Conservation (phyloP, 2,329 filamentous ascomycete species). For the Colletotrichum theobromicola region DNA sequence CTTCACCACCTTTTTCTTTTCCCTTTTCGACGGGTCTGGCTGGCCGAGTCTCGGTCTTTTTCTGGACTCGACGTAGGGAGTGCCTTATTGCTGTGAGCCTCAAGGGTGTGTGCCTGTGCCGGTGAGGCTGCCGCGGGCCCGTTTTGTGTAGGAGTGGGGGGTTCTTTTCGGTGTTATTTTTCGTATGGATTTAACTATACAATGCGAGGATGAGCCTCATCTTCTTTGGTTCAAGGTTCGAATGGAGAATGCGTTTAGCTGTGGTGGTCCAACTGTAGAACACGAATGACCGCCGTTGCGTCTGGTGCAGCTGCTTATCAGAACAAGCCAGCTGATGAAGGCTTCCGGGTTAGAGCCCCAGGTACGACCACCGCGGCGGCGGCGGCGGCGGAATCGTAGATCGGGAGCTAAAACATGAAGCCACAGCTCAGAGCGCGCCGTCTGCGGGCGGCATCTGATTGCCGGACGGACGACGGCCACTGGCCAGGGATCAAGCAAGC, state of each 20-base stretch:
- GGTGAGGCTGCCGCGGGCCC: background rate
- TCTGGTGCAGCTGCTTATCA: background rate
- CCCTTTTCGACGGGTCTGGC: background rate
- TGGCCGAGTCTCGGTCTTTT: constrained; percentile 18
- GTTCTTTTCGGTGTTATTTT: background rate
- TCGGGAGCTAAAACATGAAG: background rate
- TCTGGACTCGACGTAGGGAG: background rate
- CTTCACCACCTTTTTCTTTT: background rate
- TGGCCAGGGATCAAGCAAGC: constrained; percentile 1
- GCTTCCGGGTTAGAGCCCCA: background rate
- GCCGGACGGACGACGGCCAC: constrained; percentile 11
- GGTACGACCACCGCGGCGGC: background rate
- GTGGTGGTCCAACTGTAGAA: accelerated
- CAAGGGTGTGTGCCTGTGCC: background rate
- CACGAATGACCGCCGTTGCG: background rate
- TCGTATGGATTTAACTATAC: background rate
- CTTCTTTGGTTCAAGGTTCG: background rate
- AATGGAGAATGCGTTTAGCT: background rate
- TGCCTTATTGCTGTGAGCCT: background rate
- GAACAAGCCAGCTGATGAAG: background rate
- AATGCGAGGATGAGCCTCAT: background rate
- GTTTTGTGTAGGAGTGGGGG: background rate
- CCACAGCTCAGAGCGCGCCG: background rate
- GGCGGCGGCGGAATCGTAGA: background rate
- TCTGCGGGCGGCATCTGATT: constrained; percentile 8